These are phyloP conservation scores for Heliocybe sulcata DNA, from an alignment of 1,284 basidiomycete species.

Conservation along the genomic window DNA sequence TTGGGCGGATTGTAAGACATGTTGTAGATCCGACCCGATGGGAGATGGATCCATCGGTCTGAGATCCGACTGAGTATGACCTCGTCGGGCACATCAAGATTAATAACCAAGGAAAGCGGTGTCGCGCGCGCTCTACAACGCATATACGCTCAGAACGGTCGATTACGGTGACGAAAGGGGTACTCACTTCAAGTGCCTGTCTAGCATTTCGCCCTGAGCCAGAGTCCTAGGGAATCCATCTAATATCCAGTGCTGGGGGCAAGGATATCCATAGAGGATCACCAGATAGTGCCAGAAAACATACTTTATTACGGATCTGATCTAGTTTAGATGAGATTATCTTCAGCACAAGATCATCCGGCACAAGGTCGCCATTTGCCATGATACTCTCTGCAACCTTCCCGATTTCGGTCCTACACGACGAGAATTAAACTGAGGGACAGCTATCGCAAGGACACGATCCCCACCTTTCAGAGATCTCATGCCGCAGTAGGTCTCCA, in stretches of 20 bases:
- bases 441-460: not conserved
- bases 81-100: constrained; percentile 87
- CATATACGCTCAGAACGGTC: not conserved
- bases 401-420: constrained; percentile 58
- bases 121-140: constrained; percentile 40
- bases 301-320: constrained; percentile 55
- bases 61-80: constrained; percentile 88
- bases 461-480: constrained; percentile 60
- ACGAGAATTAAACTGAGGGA: constrained; percentile 1
- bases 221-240: constrained; percentile 96
- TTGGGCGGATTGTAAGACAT: constrained; percentile 87
- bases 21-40: constrained; percentile 94
- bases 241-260: constrained; percentile 77
- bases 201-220: constrained; percentile 82
- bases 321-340: constrained; percentile 70
- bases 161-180: constrained; percentile 6
- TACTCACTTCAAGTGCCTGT: constrained; percentile 61
- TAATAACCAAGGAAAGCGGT: constrained; percentile 81
- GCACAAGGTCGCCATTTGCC: constrained; percentile 65
- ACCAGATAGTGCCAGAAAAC: too few species aligned
- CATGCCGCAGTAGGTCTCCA: constrained; percentile 74
- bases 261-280: not conserved
- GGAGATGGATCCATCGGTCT: constrained; percentile 90
- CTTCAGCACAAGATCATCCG: constrained; percentile 74
- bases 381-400: constrained; percentile 69